Evolutionary conservation across 805 yeast species (phyloP), one percentile per base, ranked within the genome.

Genomic region (Metschnikowia colocasiae): DNA sequence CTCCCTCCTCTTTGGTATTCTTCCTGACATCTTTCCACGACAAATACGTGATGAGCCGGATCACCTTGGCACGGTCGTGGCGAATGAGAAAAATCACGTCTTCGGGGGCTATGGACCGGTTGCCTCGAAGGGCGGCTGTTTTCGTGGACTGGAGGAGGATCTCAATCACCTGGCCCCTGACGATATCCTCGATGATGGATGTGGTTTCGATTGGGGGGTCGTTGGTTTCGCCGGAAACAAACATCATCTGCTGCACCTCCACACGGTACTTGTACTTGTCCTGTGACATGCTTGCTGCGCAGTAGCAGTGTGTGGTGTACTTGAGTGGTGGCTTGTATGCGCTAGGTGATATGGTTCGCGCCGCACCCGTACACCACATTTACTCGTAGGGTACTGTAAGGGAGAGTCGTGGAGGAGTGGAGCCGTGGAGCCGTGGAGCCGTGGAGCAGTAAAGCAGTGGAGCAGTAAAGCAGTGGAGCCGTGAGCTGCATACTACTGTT

Each of bases 211-310:
- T 78, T 0, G 97, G 96, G 1, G 98, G 95, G 59, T 94, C 99
- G 56, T 87, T 87, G 0, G 94, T 81, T 63, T 94, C 98, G 2
- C 99, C 99, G 46, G 85, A 78, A 47, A 94, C 99, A 73, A 94
- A 94, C 99, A 94, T 94, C 99, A 94, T 94, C 71, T 87, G 77
- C 67, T 94, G 99, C 59, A 94, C 94, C 70, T 94, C 99, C 32
- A 87, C 80, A 48, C 95, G 75, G 65, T 92, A 94, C 61, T 84
- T 82, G 69, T 87, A 83, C 62, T 81, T 81, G 49, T 55, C 57
- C 25, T 26, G 50, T 5, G 57, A 42, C 57, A 54, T 51, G n/a
- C 1, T 27, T 9, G n/a, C 12, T 10, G 9, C 12, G 29, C 4
- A 5, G 30, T 27, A 13, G 30, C 9, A 10, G 13, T 10, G 29